Conservation (phyloP, 495 filamentous ascomycete species). For the Extremus antarcticus region DNA sequence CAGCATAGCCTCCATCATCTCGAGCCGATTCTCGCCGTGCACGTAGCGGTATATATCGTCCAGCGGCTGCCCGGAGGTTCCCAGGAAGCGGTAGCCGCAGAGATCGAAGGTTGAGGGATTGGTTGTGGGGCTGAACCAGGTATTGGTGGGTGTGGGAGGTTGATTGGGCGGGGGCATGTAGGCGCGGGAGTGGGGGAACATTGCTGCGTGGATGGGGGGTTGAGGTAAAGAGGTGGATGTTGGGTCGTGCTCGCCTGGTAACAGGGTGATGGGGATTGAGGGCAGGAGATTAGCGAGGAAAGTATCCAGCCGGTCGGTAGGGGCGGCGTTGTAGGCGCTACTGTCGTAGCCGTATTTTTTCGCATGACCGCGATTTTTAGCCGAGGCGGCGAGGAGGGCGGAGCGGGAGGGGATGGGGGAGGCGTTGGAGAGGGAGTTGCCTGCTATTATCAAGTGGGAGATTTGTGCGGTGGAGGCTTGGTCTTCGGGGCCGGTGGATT, state of each 20-base stretch:
- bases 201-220: constrained; percentile 31
- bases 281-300: constrained; percentile 67
- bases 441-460: constrained; percentile 77
- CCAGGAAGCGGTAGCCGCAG: constrained; percentile 76
- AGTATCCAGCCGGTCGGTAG: constrained; percentile 69
- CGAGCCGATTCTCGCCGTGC: constrained; percentile 58
- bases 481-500: constrained; percentile 47
- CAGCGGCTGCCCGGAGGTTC: constrained; percentile 80
- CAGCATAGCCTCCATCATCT: constrained; percentile 84
- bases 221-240: constrained; percentile 41
- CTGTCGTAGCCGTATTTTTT: constrained; percentile 97
- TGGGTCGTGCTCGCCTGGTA: constrained; percentile 49
- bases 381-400: constrained; percentile 31
- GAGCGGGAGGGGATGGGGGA: constrained; percentile 38
- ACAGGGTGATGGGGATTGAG: constrained; percentile 38
- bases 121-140: constrained; percentile 82
- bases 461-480: constrained; percentile 58
- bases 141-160: constrained; percentile 30
- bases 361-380: constrained; percentile 35
- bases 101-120: constrained; percentile 89
- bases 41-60: constrained; percentile 92
- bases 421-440: constrained; percentile 62
- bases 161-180: constrained; percentile 45
- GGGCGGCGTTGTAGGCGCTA: constrained; percentile 70
- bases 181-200: constrained; percentile 49